These are phyloP conservation scores for Pestalotiopsis sp. DNA, from an alignment of 2,329 filamentous ascomycete genomes.

Conservation along the genomic window DNA sequence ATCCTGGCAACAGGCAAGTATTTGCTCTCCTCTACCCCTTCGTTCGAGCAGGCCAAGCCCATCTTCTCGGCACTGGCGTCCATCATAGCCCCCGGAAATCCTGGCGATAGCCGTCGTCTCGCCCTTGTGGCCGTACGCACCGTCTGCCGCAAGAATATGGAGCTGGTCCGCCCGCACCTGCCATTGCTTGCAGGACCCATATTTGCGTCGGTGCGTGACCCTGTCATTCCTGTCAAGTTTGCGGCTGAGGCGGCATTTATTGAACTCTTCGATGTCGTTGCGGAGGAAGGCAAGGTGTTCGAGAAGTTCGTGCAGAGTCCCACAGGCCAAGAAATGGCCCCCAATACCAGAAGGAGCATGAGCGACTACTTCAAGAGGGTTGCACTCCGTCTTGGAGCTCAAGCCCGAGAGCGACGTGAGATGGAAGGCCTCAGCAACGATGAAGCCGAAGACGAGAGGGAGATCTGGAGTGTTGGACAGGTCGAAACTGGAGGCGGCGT, in stretches of 20 bases:
- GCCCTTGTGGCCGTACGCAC: conserved; percentile 88
- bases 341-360: conserved; percentile 85
- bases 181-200: conserved; percentile 78
- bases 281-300: conserved; percentile 83
- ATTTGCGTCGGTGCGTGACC: conserved; percentile 87
- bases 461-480: conserved; percentile 94
- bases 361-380: conserved; percentile 97
- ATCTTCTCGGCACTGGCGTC: conserved; percentile 79
- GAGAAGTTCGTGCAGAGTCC: conserved; percentile 83
- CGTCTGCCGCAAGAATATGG: conserved; percentile 75
- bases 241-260: conserved; percentile 94
- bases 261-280: conserved; percentile 85
- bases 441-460: conserved; percentile 90
- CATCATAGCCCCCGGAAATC: conserved; percentile 75
- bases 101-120: conserved; percentile 82
- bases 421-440: conserved; percentile 76
- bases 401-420: conserved; percentile 86
- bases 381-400: conserved; percentile 78
- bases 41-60: conserved; percentile 76
- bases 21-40: conserved; percentile 68
- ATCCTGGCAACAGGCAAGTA: conserved; percentile 92
- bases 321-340: conserved; percentile 63
- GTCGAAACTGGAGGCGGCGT: conserved; percentile 74
- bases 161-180: conserved; percentile 81
- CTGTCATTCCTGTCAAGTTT: conserved; percentile 92